These are phyloP conservation scores for Aspergillus arachidicola DNA, from an alignment of 2,329 filamentous ascomycete species.

Conservation along the genomic window DNA sequence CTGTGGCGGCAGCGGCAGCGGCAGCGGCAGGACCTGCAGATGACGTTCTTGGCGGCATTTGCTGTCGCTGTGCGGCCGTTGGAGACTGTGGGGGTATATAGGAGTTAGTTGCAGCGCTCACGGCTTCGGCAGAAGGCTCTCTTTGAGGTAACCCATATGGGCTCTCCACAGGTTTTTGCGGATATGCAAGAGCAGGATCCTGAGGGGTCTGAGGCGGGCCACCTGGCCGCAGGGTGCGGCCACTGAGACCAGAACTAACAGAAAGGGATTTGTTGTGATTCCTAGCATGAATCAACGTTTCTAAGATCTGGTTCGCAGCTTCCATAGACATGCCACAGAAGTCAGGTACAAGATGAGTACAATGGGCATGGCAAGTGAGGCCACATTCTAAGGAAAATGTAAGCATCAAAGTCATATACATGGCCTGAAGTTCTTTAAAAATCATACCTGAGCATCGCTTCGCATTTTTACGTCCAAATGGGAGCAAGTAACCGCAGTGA, in stretches of 20 bases:
- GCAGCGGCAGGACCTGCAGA: conserved; percentile 51
- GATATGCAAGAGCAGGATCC: conserved; percentile 40
- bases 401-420: not conserved
- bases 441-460: conserved; percentile 79
- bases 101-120: conserved; percentile 46
- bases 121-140: conserved; percentile 43
- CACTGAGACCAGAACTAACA: conserved; percentile 59
- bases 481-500: conserved; percentile 94
- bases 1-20: conserved; percentile 52
- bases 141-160: conserved; percentile 40
- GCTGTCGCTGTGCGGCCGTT: conserved; percentile 44
- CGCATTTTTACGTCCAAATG: conserved; percentile 92
- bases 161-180: conserved; percentile 39
- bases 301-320: conserved; percentile 88
- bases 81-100: conserved; percentile 52
- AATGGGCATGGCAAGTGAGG: conserved; percentile 87
- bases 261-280: conserved; percentile 63
- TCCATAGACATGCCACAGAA: conserved; percentile 99
- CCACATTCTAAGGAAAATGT: conserved; percentile 66
- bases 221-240: conserved; percentile 65
- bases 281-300: conserved; percentile 80
- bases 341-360: conserved; percentile 93
- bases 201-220: conserved; percentile 47
- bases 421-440: too few relatives aligned
- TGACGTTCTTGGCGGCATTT: conserved; percentile 51